phyloP scores from a whole-genome alignment of 2,329 filamentous ascomycete species.

The Cordyceps cicadae region DNA sequence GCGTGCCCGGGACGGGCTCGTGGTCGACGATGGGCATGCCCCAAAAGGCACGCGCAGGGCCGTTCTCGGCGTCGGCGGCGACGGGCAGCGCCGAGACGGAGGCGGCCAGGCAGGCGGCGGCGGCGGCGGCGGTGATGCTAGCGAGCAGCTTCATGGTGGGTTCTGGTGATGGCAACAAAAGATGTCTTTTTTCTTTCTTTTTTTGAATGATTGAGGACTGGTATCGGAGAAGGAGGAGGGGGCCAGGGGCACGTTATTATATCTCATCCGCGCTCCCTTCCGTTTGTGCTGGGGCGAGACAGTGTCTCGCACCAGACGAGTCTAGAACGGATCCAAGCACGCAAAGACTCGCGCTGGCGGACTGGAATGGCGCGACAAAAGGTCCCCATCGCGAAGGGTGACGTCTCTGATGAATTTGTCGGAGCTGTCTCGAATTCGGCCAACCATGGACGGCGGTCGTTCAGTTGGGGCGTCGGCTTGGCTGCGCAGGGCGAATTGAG shows the following conservation, averaged over 20 bases:
- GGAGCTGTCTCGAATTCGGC: not conserved
- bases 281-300: not conserved
- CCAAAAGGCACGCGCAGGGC: not conserved
- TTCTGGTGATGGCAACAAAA: not conserved
- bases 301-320: not conserved
- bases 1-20: not conserved
- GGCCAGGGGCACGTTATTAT: not conserved
- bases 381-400: not conserved
- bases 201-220: too few species aligned
- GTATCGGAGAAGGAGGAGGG: not conserved
- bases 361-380: not conserved
- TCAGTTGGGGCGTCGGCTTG: not conserved
- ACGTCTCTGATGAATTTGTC: not conserved
- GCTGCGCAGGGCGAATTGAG: not conserved
- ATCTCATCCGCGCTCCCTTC: not conserved
- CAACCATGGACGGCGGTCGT: not conserved
- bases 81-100: not conserved
- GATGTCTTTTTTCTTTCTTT: not conserved
- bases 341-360: not conserved
- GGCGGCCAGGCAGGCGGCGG: not conserved
- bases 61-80: not conserved
- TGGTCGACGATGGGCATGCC: constrained; percentile 1
- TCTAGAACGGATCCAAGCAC: not conserved
- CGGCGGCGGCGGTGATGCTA: not conserved
- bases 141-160: not conserved